Evolutionary conservation across 2,329 filamentous ascomycete species (phyloP), one percentile per base, ranked within the genome.

Genomic region (Sporothrix phasma): DNA sequence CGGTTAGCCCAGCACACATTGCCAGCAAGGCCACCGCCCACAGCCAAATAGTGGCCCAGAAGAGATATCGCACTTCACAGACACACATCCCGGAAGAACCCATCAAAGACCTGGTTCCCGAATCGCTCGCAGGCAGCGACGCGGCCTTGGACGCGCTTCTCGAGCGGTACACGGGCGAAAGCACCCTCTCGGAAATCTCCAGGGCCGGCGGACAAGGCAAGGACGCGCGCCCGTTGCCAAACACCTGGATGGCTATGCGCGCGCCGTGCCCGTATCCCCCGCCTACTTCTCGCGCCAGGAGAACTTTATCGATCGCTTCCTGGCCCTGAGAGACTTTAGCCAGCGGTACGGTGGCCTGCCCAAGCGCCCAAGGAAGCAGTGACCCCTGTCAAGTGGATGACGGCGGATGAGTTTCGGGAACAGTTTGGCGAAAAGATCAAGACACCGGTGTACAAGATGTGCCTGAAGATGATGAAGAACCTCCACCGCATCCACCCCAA

Each of bases 231-330:
- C 43, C 11, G 13, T n/a, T 17, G 34, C 3, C 22, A 45, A 8
- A n/a, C 13, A 17, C 2, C 17, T 65, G 26, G 6, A 24, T 0
- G 68, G 71, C 29, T 81, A 84, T 68, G 86, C 89, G 62, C 90
- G 94, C 68, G 80, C 95, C 24, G 79, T 97, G 41, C 94, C 94
- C 22, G 82, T 83, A 29, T 96, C 92, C 41, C 87, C 90, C 2
- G 94, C 93, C n/a, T 99, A 99, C 78, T 99, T 97, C 79, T 92
- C 91, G 61, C 88, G 88, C 61, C 88, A 88, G 66, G 89, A 92
- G 1, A 81, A 83, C 63, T 97, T 96, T 80, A 94, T 88, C 76
- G 94, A 99, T 76, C 84, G 89, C 71, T 84, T 89, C 70, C 83
- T 97, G 69, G 78, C 80, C 53, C 81, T 99, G 56, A 84, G 90